Base-by-base conservation (phyloP, 1,284 basidiomycete species). In the Cryptococcus jaspeensis region DNA sequence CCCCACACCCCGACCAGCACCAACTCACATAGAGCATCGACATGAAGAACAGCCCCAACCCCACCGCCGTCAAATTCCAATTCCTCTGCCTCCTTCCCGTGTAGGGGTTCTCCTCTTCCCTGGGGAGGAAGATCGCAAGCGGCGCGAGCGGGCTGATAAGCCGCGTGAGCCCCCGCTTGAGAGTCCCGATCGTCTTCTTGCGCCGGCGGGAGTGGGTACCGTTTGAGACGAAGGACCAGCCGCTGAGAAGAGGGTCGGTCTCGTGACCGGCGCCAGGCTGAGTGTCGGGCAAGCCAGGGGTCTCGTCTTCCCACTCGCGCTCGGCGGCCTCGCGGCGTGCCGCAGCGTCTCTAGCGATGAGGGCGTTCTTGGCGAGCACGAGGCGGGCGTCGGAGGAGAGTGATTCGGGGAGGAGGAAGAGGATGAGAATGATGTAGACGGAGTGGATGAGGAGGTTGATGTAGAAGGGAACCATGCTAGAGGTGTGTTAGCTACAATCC, bases 331-430 rank as follows among this genome's bases (percentile, higher is more conserved):
- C 80, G 44, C 78, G 78, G 11, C 68, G 58, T 18, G 57, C 56
- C 3, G 61, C 60, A n/a, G 61, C 66, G 38, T 67, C 62, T 80
- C 81, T 64, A 72, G 79, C 56, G 25, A 62, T 55, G 6, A 53
- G 36, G 1, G 70, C 70, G 16, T 63, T 69, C 58, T 75, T 71
- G 25, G 56, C 52, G 15, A 78, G 66, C 11, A 66, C 60, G 0
- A 56, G 50, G 18, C 75, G 62, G 3, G 75, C 73, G 50, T 77
- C 71, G 15, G 63, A 64, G 0, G 73, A 75, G 3, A 92, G 81
- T 0, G 89, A 89, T 73, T 93, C 90, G 0, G 91, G 91, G 40
- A 92, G 73, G 59, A 89, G 36, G 58, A 85, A 75, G 74, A 84
- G 82, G 36, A 84, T 69, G 45, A 85, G 65, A 25, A 83, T 51